Evolutionary conservation across 257 asterid genomes (phyloP).

Genomic region (Osmanthus fragrans): DNA sequence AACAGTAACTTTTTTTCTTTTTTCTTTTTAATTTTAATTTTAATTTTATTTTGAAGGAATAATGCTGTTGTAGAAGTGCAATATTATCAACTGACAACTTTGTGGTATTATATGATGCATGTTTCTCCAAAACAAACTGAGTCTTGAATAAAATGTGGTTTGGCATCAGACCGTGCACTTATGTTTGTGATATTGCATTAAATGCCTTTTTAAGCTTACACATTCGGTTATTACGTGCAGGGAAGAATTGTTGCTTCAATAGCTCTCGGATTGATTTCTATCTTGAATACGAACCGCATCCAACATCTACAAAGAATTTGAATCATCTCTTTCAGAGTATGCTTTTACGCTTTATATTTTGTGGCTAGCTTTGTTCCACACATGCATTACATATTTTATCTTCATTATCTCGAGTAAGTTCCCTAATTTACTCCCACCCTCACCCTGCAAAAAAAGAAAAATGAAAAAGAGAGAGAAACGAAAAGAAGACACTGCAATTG

Average conservation of each 20-base stretch:
- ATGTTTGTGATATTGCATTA: slow-evolving; percentile 7
- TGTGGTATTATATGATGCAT: not conserved
- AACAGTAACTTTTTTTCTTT: no score
- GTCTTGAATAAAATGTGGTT: not conserved
- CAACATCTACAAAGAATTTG: slow-evolving; percentile 82
- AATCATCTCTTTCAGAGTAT: slow-evolving; percentile 92
- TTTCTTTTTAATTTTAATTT: no score
- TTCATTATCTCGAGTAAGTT: not conserved
- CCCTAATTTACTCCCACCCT: no score
- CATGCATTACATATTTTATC: not conserved
- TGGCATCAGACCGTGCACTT: not conserved
- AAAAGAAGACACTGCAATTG: not conserved
- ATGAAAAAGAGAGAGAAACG: no score
- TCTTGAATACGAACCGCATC: slow-evolving; percentile 92
- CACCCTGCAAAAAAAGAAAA: no score
- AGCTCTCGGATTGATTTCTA: slow-evolving; percentile 72
- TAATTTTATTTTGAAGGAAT: no score
- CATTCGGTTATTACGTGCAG: slow-evolving; percentile 43
- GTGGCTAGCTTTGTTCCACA: slow-evolving; percentile 9
- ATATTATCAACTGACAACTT: not conserved
- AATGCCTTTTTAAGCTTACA: slow-evolving; percentile 3
- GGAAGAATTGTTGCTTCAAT: slow-evolving; percentile 91
- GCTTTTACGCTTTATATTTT: slow-evolving; percentile 24
- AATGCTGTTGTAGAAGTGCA: no score
- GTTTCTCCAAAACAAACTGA: not conserved